Percentiles rank a stretch among this genome's conserved stretches.
Evolutionary conservation across 768 basidiomycete genomes (phyloP).

Genomic region (Leccinum variicolor): DNA sequence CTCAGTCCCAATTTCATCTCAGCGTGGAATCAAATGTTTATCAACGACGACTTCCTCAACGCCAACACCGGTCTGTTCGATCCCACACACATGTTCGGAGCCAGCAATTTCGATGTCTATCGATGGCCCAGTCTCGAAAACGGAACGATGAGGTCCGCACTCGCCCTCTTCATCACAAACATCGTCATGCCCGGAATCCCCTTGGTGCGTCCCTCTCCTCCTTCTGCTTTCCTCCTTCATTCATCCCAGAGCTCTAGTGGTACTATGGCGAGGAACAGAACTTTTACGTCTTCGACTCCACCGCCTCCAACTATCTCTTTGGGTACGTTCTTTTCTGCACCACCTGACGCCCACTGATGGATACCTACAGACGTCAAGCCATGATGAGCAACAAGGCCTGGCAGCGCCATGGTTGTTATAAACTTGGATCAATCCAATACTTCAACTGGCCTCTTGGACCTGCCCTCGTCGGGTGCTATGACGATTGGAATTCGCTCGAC

Average conservation of each 20-base stretch:
- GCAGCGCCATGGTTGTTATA: slow-evolving; percentile 93
- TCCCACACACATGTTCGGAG: slow-evolving; percentile 86
- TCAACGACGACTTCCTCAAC: slow-evolving; percentile 85
- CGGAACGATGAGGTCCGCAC: slow-evolving; percentile 70
- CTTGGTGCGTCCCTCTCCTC: slow-evolving; percentile 44
- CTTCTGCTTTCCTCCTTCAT: not conserved
- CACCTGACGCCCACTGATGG: slow-evolving; percentile 1
- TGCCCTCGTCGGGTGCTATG: slow-evolving; percentile 75
- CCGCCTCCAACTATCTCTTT: slow-evolving; percentile 90
- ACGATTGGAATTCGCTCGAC: slow-evolving; percentile 91
- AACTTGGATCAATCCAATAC: slow-evolving; percentile 86
- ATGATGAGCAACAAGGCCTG: slow-evolving; percentile 85
- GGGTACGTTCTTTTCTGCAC: slow-evolving; percentile 45
- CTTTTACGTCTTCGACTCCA: slow-evolving; percentile 83
- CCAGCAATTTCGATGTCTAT: slow-evolving; percentile 94
- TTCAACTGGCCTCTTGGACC: slow-evolving; percentile 89
- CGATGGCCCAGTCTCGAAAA: slow-evolving; percentile 89
- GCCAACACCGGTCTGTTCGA: slow-evolving; percentile 61
- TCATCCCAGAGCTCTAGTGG: slow-evolving; percentile 36
- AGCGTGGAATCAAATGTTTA: slow-evolving; percentile 91
- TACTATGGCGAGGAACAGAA: slow-evolving; percentile 94
- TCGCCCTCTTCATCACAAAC: slow-evolving; percentile 76
- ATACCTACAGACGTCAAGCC: slow-evolving; percentile 72
- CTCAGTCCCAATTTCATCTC: slow-evolving; percentile 78
- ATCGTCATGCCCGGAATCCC: slow-evolving; percentile 87